Percentiles rank a stretch among this genome's conserved stretches.
phyloP scores from a whole-genome alignment of 306 rosid genomes.

The Ormosia emarginata region DNA sequence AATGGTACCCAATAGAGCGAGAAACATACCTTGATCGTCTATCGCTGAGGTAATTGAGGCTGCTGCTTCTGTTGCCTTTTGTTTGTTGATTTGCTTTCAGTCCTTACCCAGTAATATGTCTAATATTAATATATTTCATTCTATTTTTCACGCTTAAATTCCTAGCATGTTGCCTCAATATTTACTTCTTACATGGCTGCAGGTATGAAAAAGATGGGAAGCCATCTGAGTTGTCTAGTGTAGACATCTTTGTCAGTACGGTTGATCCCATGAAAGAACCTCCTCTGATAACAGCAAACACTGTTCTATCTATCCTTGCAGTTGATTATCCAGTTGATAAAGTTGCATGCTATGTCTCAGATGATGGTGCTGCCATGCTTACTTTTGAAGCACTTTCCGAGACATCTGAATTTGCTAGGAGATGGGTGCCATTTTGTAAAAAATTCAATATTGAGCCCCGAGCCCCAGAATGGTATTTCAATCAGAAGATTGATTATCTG shows the following conservation, averaged over 20 bases:
- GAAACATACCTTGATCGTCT: slow-evolving; percentile 86
- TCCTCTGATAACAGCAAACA: slow-evolving; percentile 76
- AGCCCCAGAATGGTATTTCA: slow-evolving; percentile 82
- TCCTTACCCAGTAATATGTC: neutral
- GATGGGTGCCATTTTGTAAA: slow-evolving; percentile 77
- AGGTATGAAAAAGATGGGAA: slow-evolving; percentile 84
- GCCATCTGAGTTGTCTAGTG: slow-evolving; percentile 63
- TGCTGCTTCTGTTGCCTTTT: neutral
- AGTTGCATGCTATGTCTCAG: slow-evolving; percentile 84
- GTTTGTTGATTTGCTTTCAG: neutral
- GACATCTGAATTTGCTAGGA: slow-evolving; percentile 79
- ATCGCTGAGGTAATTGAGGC: slow-evolving; percentile 50
- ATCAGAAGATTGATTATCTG: slow-evolving; percentile 68
- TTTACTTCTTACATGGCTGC: slow-evolving; percentile 14
- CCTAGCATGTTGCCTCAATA: neutral
- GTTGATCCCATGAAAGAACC: slow-evolving; percentile 85
- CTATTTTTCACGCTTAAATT: neutral
- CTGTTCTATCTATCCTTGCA: slow-evolving; percentile 74
- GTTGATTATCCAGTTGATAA: slow-evolving; percentile 79
- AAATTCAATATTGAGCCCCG: slow-evolving; percentile 64
- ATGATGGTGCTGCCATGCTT: slow-evolving; percentile 92
- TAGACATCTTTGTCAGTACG: slow-evolving; percentile 78
- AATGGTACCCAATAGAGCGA: slow-evolving; percentile 72
- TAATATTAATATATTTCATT: neutral
- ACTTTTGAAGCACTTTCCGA: slow-evolving; percentile 85